Conservation (phyloP, 2,329 filamentous ascomycete genomes). For the Botrytis sinoallii region DNA sequence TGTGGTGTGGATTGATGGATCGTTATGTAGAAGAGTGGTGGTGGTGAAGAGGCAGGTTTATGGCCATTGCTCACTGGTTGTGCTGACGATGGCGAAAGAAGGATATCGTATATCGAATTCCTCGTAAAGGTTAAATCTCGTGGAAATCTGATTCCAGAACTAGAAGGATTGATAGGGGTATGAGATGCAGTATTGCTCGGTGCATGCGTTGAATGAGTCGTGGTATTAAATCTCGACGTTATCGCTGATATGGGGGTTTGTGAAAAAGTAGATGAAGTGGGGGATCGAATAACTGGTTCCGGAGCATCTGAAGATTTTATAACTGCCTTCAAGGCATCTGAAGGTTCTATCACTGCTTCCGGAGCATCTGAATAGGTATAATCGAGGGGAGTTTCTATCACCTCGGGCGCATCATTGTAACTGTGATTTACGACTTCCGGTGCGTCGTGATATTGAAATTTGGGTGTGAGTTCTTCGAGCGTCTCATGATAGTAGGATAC, state of each 20-base stretch:
- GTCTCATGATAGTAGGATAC: slow-evolving; percentile 20
- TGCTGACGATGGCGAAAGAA: slow-evolving; percentile 30
- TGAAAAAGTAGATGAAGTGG: background rate
- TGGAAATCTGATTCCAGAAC: slow-evolving; percentile 27
- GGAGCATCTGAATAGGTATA: slow-evolving; percentile 20
- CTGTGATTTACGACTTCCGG: slow-evolving; percentile 11
- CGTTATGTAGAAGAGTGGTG: slow-evolving; percentile 32
- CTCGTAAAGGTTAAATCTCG: slow-evolving; percentile 32
- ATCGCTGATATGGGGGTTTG: slow-evolving; percentile 15
- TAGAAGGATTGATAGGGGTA: slow-evolving; percentile 18
- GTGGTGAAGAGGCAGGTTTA: slow-evolving; percentile 29
- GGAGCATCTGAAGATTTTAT: slow-evolving; percentile 14
- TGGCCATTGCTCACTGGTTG: slow-evolving; percentile 26
- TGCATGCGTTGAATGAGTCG: background rate
- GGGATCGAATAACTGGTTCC: slow-evolving; percentile 14
- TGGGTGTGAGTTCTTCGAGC: slow-evolving; percentile 19
- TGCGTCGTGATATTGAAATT: slow-evolving; percentile 17
- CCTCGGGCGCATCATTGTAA: slow-evolving; percentile 14
- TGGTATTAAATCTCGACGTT: slow-evolving; percentile 18
- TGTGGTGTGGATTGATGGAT: slow-evolving; percentile 20
- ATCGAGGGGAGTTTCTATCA: slow-evolving; percentile 12
- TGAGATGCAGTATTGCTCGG: slow-evolving; percentile 9
- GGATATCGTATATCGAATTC: slow-evolving; percentile 26
- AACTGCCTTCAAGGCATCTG: slow-evolving; percentile 1
- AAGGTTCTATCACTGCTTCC: slow-evolving; percentile 1